These are phyloP conservation scores for Auricularia sp. DNA, from an alignment of 768 basidiomycete species.

Conservation along the genomic window DNA sequence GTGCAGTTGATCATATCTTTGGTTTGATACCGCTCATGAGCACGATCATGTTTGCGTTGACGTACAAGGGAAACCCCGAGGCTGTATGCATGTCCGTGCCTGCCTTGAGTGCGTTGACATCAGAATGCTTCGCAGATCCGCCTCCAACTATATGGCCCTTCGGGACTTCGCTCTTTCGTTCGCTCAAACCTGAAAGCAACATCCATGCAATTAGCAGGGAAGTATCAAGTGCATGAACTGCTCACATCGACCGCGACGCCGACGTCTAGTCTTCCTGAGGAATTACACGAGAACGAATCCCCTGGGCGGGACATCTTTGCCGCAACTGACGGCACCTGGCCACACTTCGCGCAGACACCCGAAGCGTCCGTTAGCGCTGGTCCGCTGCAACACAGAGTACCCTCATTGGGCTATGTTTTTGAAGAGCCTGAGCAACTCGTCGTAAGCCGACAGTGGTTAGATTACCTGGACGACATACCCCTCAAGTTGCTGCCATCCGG, in stretches of 20 bases:
- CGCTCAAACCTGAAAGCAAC: conserved; percentile 65
- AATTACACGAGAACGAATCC: conserved; percentile 55
- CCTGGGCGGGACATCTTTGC: conserved; percentile 51
- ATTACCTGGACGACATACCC: conserved; percentile 10
- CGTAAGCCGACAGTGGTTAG: conserved; percentile 10
- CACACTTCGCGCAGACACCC: conserved; percentile 32
- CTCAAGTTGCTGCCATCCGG: conserved; percentile 19
- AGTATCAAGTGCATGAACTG: conserved; percentile 73
- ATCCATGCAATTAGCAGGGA: conserved; percentile 44
- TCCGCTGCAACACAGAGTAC: conserved; percentile 66
- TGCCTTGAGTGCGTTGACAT: background rate
- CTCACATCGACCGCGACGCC: conserved; percentile 44
- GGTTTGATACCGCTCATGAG: conserved; percentile 61
- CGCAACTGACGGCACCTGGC: conserved; percentile 56
- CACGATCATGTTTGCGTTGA: conserved; percentile 24
- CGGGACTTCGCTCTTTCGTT: conserved; percentile 65
- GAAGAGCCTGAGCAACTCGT: conserved; percentile 35
- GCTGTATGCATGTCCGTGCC: no score
- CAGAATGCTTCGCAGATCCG: conserved; percentile 27
- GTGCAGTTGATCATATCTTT: conserved; percentile 61
- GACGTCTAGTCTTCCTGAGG: conserved; percentile 36
- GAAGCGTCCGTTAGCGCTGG: conserved; percentile 59
- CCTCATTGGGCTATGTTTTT: conserved; percentile 73
- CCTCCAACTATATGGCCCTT: conserved; percentile 71
- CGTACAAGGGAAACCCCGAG: no score